Percentiles rank a stretch among this genome's conserved stretches.
These are phyloP conservation scores for Aureobasidium mangrovei DNA, from an alignment of 2,329 filamentous ascomycete species.

Conservation along the genomic window DNA sequence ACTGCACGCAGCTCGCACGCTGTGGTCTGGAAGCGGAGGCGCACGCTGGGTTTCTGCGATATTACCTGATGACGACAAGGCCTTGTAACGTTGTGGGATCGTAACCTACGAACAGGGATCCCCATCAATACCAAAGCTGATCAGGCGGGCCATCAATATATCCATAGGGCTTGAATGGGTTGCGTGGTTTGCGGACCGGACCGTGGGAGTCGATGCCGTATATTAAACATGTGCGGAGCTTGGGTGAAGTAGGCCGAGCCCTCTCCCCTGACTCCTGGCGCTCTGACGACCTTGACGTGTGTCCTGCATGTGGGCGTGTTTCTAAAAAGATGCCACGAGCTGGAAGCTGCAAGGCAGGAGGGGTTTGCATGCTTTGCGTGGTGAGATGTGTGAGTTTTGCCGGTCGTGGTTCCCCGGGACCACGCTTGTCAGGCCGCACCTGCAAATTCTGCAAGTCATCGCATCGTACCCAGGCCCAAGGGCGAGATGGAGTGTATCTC, in stretches of 20 bases:
- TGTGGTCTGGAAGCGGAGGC: background rate
- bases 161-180: background rate
- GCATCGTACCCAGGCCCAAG: background rate
- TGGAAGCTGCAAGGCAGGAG: background rate
- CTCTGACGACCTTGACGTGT: conserved; percentile 6
- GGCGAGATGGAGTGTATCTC: background rate
- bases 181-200: background rate
- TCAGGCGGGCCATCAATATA: background rate
- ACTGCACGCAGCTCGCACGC: background rate
- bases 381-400: background rate
- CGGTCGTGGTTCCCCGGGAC: conserved; percentile 2
- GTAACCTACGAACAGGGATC: background rate
- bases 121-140: background rate
- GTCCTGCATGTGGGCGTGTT: background rate
- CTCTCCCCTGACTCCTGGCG: conserved; percentile 2
- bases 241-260: background rate
- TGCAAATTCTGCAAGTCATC: conserved; percentile 9
- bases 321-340: background rate
- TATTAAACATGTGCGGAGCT: conserved; percentile 7
- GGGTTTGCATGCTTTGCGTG: background rate
- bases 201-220: conserved; percentile 1
- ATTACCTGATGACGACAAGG: background rate
- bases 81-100: background rate
- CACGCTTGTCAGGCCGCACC: background rate
- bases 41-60: background rate